Base-by-base conservation (phyloP, 106 monocot genomes). In the Allium cepa region DNA sequence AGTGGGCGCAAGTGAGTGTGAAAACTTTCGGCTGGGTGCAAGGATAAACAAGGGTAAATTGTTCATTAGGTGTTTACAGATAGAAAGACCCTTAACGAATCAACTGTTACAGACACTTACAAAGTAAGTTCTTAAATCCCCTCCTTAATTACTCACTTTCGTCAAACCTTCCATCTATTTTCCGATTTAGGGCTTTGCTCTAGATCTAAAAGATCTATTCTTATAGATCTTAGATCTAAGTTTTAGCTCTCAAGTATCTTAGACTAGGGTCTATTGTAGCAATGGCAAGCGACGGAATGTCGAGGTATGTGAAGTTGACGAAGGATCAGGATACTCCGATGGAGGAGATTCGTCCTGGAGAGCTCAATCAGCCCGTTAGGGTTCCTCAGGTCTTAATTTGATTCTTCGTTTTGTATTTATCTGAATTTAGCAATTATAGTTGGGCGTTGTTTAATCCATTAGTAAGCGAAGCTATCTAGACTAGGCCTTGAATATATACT, bases 311-410 rank as follows among this genome's bases (percentile, higher is more conserved):
- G 72, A 94, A 94, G 87, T 83, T 94, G 50, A 85, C 72, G 17
- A 94, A 90, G 80, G 85, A 80, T 15, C 94, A 94, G 11, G 89
- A 93, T 46, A 76, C 77, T 50, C 90, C 94, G 10, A 57, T 70
- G 58, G 94, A 94, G 76, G 94, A 94, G 60, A 94, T 94, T 71
- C 81, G 77, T 27, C 94, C 94, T 26, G 90, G 90, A 8, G 94
- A 94, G 79, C 90, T 94, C 77, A 94, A 94, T 59, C 94, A 90
- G 75, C 94, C 94, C 60, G 87, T 94, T 56, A 64, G 68, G 22
- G 90, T 94, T 45, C 87, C 94, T 46, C 94, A 94, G 94, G 94
- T 90, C 13, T 7, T 52, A 26, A 12, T 67, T 13, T 26, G 17
- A 67, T 67, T 67, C 7, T 6, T 10, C 6, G 3, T 17, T 63